Evolutionary conservation across 2,329 filamentous ascomycete species (phyloP).

Genomic region (Tricladium varicosporioides): DNA sequence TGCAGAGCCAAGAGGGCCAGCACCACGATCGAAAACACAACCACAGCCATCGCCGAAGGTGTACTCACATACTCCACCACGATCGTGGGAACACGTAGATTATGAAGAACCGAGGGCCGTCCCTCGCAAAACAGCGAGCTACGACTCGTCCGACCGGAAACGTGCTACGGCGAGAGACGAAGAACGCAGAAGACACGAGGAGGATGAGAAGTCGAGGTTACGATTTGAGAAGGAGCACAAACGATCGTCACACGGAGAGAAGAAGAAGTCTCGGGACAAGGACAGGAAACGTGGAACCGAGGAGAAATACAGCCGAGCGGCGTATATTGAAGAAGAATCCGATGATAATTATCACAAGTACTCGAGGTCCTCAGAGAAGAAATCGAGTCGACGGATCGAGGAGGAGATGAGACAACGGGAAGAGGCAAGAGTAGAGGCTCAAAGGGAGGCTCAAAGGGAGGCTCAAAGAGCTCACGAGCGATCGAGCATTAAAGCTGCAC

Average conservation of each 20-base stretch:
- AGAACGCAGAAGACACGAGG: slow-evolving; percentile 33
- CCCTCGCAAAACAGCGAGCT: slow-evolving; percentile 47
- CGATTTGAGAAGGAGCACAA: slow-evolving; percentile 32
- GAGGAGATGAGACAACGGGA: slow-evolving; percentile 26
- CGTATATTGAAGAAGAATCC: slow-evolving; percentile 22
- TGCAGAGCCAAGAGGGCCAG: slow-evolving; percentile 48
- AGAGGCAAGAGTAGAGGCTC: slow-evolving; percentile 19
- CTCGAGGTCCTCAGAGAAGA: slow-evolving; percentile 22
- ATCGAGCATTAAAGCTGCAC: slow-evolving; percentile 17
- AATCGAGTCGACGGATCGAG: slow-evolving; percentile 19
- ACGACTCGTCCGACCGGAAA: slow-evolving; percentile 38
- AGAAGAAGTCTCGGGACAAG: slow-evolving; percentile 37
- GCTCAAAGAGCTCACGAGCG: background rate
- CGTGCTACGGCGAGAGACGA: slow-evolving; percentile 31
- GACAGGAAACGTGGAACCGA: slow-evolving; percentile 38
- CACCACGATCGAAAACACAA: slow-evolving; percentile 33
- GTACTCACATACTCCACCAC: slow-evolving; percentile 24
- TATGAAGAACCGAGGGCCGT: slow-evolving; percentile 17
- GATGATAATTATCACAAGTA: slow-evolving; percentile 18
- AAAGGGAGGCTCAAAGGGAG: slow-evolving; percentile 6
- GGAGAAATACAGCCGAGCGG: slow-evolving; percentile 27
- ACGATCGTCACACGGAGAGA: slow-evolving; percentile 28
- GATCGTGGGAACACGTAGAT: slow-evolving; percentile 30
- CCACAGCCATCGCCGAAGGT: slow-evolving; percentile 35
- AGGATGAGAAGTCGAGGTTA: slow-evolving; percentile 32